Evolutionary conservation across 2,329 filamentous ascomycete genomes (phyloP).

Genomic region (Raffaelea ambrosiae): DNA sequence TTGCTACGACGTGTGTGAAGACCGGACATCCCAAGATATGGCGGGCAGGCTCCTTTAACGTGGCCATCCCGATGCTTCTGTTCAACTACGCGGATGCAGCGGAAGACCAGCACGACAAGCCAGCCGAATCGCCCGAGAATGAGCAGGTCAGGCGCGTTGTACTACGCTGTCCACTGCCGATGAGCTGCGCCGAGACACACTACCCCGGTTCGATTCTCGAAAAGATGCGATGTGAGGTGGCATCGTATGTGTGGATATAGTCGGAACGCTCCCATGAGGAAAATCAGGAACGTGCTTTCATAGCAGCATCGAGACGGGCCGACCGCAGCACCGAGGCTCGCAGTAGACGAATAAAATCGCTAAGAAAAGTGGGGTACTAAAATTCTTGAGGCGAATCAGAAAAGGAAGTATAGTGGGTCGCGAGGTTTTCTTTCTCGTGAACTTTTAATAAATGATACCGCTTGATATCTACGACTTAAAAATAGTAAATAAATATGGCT

Average conservation of each 20-base stretch:
- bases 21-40: constrained; percentile 4
- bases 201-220: constrained; percentile 29
- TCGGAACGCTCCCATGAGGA: too few species aligned
- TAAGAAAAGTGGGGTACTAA: too few species aligned
- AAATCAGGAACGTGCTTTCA: too few species aligned
- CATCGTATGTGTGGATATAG: constrained; percentile 29
- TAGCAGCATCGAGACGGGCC: too few species aligned
- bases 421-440: too few species aligned
- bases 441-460: too few species aligned
- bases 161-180: constrained; percentile 18
- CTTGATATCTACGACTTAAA: too few species aligned
- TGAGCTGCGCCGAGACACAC: constrained; percentile 23
- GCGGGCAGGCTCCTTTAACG: constrained; percentile 5
- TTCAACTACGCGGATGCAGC: background rate
- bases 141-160: background rate
- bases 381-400: too few species aligned
- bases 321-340: too few species aligned
- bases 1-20: constrained; percentile 1
- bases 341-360: too few species aligned
- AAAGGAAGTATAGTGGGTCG: too few species aligned
- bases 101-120: background rate
- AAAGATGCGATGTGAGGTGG: constrained; percentile 28
- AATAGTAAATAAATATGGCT: too few species aligned
- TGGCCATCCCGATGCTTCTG: constrained; percentile 5
- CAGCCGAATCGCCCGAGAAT: background rate